Evolutionary conservation across 371 early-diverging fungal species (phyloP), one percentile per base, ranked within the genome.

Genomic region (Catenaria anguillulae): DNA sequence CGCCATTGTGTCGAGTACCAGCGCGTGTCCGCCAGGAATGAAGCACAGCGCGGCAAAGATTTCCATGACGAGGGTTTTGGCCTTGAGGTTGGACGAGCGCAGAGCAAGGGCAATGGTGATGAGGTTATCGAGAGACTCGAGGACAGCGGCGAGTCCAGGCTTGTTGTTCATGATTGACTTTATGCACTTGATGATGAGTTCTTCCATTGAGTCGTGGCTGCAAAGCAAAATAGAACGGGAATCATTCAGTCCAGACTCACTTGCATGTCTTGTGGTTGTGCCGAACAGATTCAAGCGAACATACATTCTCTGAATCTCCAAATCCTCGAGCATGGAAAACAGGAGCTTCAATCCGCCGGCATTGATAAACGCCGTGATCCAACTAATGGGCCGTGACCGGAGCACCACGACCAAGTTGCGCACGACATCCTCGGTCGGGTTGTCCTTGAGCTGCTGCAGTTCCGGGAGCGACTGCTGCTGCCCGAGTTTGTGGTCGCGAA

Each of bases 91-190:
- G 17, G 75, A 69, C 1, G 75, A 73, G 26, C 76, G 71, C 15
- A 78, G 66, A 2, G 73, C 75, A 21, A 77, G 63, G 5, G 77
- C 73, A 46, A 78, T 75, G 33, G 72, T 67, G 60, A 68, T 62
- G 29, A 78, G 64, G 8, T 74, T 60, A 26, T 66, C 73, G 6
- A 67, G 68, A 31, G 65, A 60, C 33, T 75, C 77, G 26, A 78
- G 68, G n/a, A 78, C 77, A 17, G 76, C 70, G 1, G 72, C 71
- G 23, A 78, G 64, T 13, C 78, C 78, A 35, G 76, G 72, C 64
- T 76, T 76, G 71, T 76, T 77, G 66, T 77, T 77, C 78, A 77
- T 76, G 34, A 77, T 65, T 0, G 73, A 72, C 61, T 75, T 76
- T 21, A 76, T 63, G 59, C 78, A 76, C 60, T 75, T 74, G 62